Base-by-base conservation (phyloP, 1,284 basidiomycete genomes). In the Peniophora sp. region DNA sequence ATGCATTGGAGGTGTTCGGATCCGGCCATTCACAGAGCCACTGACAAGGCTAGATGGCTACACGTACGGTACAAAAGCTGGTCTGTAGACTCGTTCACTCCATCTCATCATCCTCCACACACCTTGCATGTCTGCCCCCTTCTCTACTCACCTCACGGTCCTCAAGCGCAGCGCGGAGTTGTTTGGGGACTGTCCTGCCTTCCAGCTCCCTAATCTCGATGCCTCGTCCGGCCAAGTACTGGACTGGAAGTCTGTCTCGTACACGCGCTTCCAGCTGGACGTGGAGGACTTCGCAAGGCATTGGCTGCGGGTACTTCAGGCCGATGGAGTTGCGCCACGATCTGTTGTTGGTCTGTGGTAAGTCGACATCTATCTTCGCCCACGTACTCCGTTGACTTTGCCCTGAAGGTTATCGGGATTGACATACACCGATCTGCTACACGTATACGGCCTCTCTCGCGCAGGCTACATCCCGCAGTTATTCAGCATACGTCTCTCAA, bases 401-500 rank as follows among this genome's bases (percentile, higher is more conserved):
- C 52, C 48, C 23, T 52, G 41, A 55, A 88, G 85, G 85, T 65
- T 88, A 39, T 72, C 77, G 32, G 85, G 85, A 2, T 77, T 81
- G 69, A 75, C 78, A 25, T 87, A 87, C 59, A 63, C 69, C 39
- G 85, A 88, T 60, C 75, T 81, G 25, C 65, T 87, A 24, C 81
- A 84, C 55, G 80, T 88, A 55, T 88, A 86, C 60, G 80, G 81
- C 48, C 68, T 88, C 51, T 81, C 81, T 8, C 70, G 85, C 60
- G 85, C 85, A 9, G 84, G 84, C 3, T 88, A 79, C 61, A 68
- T 85, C 52, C 85, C 85, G 0, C 85, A 88, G 56, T 65, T 88
- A 25, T 85, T 87, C 69, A 83, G 81, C 58, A 68, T 87, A 52
- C 77, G 82, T 12, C 73, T 87, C 32, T 82, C 85, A 22, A 85